Evolutionary conservation across 2,329 filamentous ascomycete genomes (phyloP).

Genomic region (Microsporum ferrugineum): DNA sequence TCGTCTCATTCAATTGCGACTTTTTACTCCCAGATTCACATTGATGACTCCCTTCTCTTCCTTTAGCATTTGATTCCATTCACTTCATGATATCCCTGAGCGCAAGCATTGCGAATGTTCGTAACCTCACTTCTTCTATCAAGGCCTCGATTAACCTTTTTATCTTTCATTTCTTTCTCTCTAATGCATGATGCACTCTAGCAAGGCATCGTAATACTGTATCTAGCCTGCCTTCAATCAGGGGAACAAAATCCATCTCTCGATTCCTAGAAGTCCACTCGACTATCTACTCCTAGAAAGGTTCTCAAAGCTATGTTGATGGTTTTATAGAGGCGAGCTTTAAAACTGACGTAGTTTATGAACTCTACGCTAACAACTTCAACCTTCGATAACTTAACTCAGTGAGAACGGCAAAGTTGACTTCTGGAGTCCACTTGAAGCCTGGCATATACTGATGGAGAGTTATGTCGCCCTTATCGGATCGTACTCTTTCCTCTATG

Average conservation of each 20-base stretch:
- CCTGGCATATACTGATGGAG: background rate
- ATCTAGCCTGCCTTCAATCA: background rate
- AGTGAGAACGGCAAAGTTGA: background rate
- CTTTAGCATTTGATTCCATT: background rate
- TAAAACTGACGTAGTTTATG: too few relatives aligned
- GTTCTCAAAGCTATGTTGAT: too few relatives aligned
- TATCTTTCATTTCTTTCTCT: background rate
- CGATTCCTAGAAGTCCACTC: too few relatives aligned
- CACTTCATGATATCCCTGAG: background rate
- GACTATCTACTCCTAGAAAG: too few relatives aligned
- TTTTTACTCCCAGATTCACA: background rate
- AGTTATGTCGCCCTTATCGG: constrained; percentile 3
- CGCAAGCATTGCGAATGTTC: background rate
- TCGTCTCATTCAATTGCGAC: background rate
- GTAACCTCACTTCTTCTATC: background rate
- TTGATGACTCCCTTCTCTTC: background rate
- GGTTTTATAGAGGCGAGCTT: too few relatives aligned
- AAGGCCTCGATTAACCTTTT: background rate
- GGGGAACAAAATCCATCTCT: background rate
- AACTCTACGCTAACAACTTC: too few relatives aligned
- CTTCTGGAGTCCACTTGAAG: background rate
- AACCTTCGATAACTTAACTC: too few relatives aligned
- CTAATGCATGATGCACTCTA: background rate
- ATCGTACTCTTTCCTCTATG: background rate
- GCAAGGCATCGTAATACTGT: background rate